These are phyloP conservation scores for Artemisia annua DNA, from an alignment of 129 eudicot genomes.

Conservation along the genomic window DNA sequence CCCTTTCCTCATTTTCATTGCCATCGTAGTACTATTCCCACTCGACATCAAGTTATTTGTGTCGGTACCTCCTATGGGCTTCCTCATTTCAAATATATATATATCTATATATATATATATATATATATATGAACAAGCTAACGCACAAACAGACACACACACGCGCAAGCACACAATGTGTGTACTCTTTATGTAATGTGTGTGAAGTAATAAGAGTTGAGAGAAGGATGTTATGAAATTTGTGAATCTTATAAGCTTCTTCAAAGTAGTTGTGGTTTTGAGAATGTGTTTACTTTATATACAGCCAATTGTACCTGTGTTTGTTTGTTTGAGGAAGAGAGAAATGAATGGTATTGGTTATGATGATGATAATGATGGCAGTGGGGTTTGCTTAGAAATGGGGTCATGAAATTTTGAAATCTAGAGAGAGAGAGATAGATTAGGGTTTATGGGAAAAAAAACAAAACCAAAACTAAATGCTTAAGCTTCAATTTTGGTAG, in stretches of 20 bases:
- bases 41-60: conserved; percentile 13
- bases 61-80: conserved; percentile 46
- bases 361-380: conserved; percentile 57
- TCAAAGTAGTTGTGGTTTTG: conserved; percentile 40
- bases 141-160: background rate
- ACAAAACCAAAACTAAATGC: conserved; percentile 25
- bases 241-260: conserved; percentile 24
- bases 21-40: conserved; percentile 11
- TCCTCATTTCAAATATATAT: conserved; percentile 50
- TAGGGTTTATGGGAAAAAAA: conserved; percentile 24
- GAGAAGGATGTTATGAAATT: conserved; percentile 3
- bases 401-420: conserved; percentile 39
- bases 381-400: conserved; percentile 96
- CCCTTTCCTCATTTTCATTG: conserved; percentile 65
- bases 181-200: background rate
- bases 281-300: conserved; percentile 56
- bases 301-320: conserved; percentile 38
- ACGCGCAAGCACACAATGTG: background rate
- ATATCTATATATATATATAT: no score
- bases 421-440: conserved; percentile 2
- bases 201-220: conserved; percentile 12
- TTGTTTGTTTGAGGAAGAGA: conserved; percentile 32
- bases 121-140: no score
- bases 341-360: conserved; percentile 44
- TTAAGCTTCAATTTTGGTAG: conserved; percentile 30